Base-by-base conservation (phyloP, 106 monocot genomes). In the Phalaenopsis aphrodite region DNA sequence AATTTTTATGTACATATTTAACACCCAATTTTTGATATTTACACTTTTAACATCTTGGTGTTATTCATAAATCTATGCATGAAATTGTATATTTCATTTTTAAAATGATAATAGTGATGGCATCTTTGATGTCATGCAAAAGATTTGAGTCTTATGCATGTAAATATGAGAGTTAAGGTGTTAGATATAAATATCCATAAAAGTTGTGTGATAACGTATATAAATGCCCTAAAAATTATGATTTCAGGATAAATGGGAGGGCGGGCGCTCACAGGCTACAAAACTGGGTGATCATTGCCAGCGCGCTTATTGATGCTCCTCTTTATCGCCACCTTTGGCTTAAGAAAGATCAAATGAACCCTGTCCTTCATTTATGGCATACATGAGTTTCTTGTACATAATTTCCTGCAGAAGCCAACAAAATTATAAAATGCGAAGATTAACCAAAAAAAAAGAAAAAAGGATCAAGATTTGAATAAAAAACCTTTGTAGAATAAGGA, bases 261-360 rank as follows among this genome's bases (percentile, higher is more conserved):
- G 18, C 61, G 21, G 0, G 61, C n/a, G 18, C 61, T 61, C 61
- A 61, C 9, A 61, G 61, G 61, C 61, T 18, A 21, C 21, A 61
- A 21, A 61, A 18, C n/a, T 9, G 39, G 4, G 69, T 5, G 39
- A 69, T 38, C 36, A 69, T 69, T 39, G 38, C 69, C 69, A 69
- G 39, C 12, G 68, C 10, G 68, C 68, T 0, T 0, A 73, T 19
- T 30, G 21, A 43, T 42, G 69, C 39, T 12, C 3, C 9, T 19
- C 16, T 74, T 74, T 7, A n/a, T 16, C 45, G 18, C 8, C 45
- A 45, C 3, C 17, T 74, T 71, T 8, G 43, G 23, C 36, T 81
- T 82, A 93, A 41, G 94, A 99, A 80, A 99, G 82, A 91, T 99
- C 94, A 81, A 99, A 99, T 41, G 98, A 99, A 77, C 98, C 98